Conservation (phyloP, 192 early-diverging fungal species). For the Radiomyces spectabilis region DNA sequence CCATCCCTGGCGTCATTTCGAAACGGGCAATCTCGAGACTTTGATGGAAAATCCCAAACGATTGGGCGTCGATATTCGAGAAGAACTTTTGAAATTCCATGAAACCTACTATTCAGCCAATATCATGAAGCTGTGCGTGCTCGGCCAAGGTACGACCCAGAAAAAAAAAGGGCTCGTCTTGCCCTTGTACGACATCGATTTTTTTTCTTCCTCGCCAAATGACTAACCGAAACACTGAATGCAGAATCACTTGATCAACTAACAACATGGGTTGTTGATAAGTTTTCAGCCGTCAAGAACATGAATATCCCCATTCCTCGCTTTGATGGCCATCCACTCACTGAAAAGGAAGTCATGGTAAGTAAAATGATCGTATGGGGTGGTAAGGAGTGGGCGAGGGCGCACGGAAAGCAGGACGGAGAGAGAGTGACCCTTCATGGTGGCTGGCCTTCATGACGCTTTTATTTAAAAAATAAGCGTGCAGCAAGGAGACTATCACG, state of each 20-base stretch:
- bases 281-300: constrained; percentile 70
- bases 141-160: constrained; percentile 53
- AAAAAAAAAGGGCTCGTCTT: background rate
- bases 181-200: background rate
- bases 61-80: constrained; percentile 69
- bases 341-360: constrained; percentile 50
- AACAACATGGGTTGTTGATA: constrained; percentile 64
- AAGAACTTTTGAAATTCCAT: constrained; percentile 76
- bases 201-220: constrained; percentile 5
- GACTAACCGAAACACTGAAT: background rate
- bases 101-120: constrained; percentile 82
- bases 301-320: constrained; percentile 54
- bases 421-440: too few species aligned
- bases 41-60: constrained; percentile 50
- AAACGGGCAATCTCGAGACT: constrained; percentile 80
- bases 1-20: constrained; percentile 82
- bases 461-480: background rate
- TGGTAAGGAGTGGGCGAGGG: background rate
- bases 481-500: background rate
- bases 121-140: constrained; percentile 82
- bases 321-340: constrained; percentile 66
- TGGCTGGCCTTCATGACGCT: too few species aligned
- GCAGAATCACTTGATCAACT: constrained; percentile 73
- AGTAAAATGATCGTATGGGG: background rate
- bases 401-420: too few species aligned